These are phyloP conservation scores for Colletotrichum tanaceti DNA, from an alignment of 2,329 filamentous ascomycete species.

Conservation along the genomic window DNA sequence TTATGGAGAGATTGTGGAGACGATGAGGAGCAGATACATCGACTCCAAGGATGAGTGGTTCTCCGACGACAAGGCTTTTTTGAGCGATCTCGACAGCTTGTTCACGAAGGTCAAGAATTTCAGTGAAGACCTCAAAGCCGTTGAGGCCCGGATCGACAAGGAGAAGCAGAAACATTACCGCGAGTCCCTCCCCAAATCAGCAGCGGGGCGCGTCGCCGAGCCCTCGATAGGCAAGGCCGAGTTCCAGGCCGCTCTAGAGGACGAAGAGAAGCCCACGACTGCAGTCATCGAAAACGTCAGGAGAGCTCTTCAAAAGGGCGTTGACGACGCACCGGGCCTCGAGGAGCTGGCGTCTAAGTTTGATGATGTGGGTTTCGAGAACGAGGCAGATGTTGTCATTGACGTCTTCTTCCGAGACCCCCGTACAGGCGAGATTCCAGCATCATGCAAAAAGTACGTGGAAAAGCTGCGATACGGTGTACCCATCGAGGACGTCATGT, in stretches of 20 bases:
- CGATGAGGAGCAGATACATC: conserved; percentile 56
- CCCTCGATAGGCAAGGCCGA: conserved; percentile 32
- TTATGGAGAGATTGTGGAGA: conserved; percentile 60
- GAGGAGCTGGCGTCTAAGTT: conserved; percentile 36
- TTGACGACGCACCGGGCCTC: conserved; percentile 9
- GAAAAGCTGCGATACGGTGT: conserved; percentile 50
- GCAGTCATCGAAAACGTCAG: conserved; percentile 23
- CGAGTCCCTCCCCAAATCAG: conserved; percentile 45
- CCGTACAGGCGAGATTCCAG: conserved; percentile 47
- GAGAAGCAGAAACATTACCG: conserved; percentile 67
- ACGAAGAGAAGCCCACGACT: conserved; percentile 22
- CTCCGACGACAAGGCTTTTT: conserved; percentile 59
- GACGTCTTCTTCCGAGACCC: conserved; percentile 51
- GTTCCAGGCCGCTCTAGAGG: conserved; percentile 30
- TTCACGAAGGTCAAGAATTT: conserved; percentile 61
- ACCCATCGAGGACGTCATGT: conserved; percentile 47
- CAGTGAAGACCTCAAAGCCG: conserved; percentile 55
- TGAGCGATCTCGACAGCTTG: conserved; percentile 61
- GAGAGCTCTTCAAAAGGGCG: conserved; percentile 24
- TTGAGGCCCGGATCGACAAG: conserved; percentile 62
- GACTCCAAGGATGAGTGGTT: conserved; percentile 62
- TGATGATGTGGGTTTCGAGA: conserved; percentile 29
- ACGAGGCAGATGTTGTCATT: conserved; percentile 31
- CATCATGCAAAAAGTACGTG: conserved; percentile 53
- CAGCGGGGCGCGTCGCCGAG: conserved; percentile 28